These are phyloP conservation scores for Colletotrichum limetticola DNA, from an alignment of 2,329 filamentous ascomycete species.

Conservation along the genomic window DNA sequence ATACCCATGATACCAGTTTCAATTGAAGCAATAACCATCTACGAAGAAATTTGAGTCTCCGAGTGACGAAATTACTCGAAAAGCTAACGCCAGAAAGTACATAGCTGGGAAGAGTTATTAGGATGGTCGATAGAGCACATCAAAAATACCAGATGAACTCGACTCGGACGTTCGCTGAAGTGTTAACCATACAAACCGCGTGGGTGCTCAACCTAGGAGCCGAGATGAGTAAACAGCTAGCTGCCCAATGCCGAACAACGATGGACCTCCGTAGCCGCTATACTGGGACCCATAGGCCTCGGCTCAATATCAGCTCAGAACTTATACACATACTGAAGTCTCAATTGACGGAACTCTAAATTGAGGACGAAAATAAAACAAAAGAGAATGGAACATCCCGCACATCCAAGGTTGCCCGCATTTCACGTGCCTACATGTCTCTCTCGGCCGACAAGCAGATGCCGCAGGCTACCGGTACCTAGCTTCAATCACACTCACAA, in stretches of 20 bases:
- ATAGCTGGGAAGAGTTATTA: not conserved
- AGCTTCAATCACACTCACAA: not conserved
- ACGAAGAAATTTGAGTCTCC: too few relatives aligned
- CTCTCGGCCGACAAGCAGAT: slow-evolving; percentile 17
- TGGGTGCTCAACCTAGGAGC: not conserved
- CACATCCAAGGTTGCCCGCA: slow-evolving; percentile 13
- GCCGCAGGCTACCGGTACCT: not conserved
- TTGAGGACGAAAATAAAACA: slow-evolving; percentile 6
- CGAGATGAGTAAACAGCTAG: not conserved
- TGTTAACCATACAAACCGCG: not conserved
- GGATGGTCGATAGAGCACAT: not conserved
- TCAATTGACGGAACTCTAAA: slow-evolving; percentile 17
- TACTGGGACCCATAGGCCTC: slow-evolving; percentile 8
- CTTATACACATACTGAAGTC: not conserved
- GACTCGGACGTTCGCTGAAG: not conserved
- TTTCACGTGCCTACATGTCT: slow-evolving; percentile 30
- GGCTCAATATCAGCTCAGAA: slow-evolving; percentile 4
- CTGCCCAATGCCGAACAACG: slow-evolving; percentile 14
- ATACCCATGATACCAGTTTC: slow-evolving; percentile 15
- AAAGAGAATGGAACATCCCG: not conserved
- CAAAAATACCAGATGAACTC: not conserved
- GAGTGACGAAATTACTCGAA: too few relatives aligned
- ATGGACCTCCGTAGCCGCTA: not conserved
- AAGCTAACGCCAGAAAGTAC: too few relatives aligned
- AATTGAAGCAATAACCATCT: not conserved